A percentile compares a stretch with the other conserved stretches of the same genome.
Evolutionary conservation across 2,329 filamentous ascomycete genomes (phyloP).

Genomic region (Aspergillus terreus): DNA sequence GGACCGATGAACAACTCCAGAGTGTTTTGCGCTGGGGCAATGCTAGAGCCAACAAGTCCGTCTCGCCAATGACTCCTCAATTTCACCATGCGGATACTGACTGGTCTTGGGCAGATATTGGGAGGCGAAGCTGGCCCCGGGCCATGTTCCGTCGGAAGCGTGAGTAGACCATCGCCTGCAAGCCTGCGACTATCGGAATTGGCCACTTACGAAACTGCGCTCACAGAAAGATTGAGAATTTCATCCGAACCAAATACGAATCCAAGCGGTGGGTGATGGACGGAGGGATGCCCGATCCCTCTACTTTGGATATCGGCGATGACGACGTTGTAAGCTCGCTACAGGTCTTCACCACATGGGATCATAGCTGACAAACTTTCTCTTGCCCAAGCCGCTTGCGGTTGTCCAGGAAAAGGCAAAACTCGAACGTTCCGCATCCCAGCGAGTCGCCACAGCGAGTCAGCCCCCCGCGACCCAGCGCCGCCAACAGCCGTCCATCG

Average conservation of each 20-base stretch:
- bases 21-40: constrained; percentile 96
- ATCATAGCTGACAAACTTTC: constrained; percentile 13
- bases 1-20: constrained; percentile 96
- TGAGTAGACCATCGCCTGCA: constrained; percentile 31
- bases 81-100: neutral
- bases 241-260: constrained; percentile 98
- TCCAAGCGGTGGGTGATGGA: constrained; percentile 99
- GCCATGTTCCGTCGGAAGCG: constrained; percentile 89
- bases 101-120: constrained; percentile 59
- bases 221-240: constrained; percentile 90
- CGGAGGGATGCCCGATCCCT: constrained; percentile 87
- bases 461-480: constrained; percentile 44
- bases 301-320: constrained; percentile 80
- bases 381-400: constrained; percentile 53
- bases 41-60: constrained; percentile 84
- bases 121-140: constrained; percentile 88
- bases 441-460: constrained; percentile 44
- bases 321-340: constrained; percentile 69
- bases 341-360: neutral
- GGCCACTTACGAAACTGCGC: constrained; percentile 10
- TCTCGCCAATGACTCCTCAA: constrained; percentile 7
- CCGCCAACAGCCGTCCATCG: constrained; percentile 54
- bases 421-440: constrained; percentile 57
- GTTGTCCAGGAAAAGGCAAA: constrained; percentile 69
- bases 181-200: neutral